Conservation (phyloP, 2,329 filamentous ascomycete genomes). For the Apiospora saccharicola region DNA sequence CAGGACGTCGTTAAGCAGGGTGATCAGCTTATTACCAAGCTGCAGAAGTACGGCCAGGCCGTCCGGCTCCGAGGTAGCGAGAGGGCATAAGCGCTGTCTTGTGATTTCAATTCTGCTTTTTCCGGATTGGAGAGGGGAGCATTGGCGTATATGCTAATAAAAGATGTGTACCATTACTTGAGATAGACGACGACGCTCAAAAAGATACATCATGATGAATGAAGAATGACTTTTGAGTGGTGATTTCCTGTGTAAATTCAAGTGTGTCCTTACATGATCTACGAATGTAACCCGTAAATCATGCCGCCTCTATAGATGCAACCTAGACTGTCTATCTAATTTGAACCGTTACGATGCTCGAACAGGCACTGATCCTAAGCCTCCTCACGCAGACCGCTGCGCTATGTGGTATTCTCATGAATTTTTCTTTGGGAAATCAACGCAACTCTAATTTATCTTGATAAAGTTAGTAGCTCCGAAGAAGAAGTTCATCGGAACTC, state of each 20-base stretch:
- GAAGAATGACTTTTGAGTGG: background rate
- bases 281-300: background rate
- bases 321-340: conserved; percentile 1
- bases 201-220: conserved; percentile 16
- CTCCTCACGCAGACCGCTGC: background rate
- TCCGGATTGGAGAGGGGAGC: background rate
- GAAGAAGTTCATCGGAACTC: conserved; percentile 65
- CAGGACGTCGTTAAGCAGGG: conserved; percentile 97
- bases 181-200: conserved; percentile 21
- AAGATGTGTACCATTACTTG: conserved; percentile 23
- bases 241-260: conserved; percentile 8
- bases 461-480: conserved; percentile 17
- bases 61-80: conserved; percentile 94
- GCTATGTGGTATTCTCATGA: conserved; percentile 12
- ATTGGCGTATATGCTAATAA: background rate
- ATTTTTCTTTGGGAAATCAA: conserved; percentile 2
- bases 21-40: conserved; percentile 96
- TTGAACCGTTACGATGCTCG: background rate
- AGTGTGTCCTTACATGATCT: background rate
- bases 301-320: background rate
- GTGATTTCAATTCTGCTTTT: background rate
- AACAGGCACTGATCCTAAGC: conserved; percentile 1
- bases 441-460: background rate
- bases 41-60: conserved; percentile 98
- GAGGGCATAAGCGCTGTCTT: conserved; percentile 67